Percentiles rank a stretch among this genome's conserved stretches.
These are phyloP conservation scores for Mycena metata DNA, from an alignment of 768 basidiomycete species.

Conservation along the genomic window DNA sequence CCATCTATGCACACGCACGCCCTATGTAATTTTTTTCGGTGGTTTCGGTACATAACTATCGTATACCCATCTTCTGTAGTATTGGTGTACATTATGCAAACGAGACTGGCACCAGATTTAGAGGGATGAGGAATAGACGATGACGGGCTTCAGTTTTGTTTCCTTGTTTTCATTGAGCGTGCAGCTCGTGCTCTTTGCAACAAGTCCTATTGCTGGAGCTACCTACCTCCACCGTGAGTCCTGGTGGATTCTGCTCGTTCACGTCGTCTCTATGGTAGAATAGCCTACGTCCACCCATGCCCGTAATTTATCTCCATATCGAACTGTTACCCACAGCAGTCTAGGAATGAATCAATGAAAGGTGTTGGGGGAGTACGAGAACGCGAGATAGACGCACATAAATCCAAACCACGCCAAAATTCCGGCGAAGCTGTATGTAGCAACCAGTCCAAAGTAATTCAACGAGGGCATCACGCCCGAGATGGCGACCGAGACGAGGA, in stretches of 20 bases:
- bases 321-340: slow-evolving; percentile 60
- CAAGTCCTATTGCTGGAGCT: no score
- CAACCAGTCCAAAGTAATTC: slow-evolving; percentile 56
- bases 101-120: slow-evolving; percentile 29
- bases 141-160: no score
- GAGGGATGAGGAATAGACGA: not conserved
- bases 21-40: slow-evolving; percentile 30
- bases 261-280: slow-evolving; percentile 47
- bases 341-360: slow-evolving; percentile 45
- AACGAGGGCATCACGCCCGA: slow-evolving; percentile 59
- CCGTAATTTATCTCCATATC: slow-evolving; percentile 61
- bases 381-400: slow-evolving; percentile 49
- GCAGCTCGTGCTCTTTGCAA: no score
- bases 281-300: slow-evolving; percentile 62
- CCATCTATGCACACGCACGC: slow-evolving; percentile 17
- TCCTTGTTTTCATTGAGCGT: no score
- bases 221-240: no score
- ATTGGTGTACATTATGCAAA: slow-evolving; percentile 33
- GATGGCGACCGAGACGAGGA: slow-evolving; percentile 49
- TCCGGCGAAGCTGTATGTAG: slow-evolving; percentile 57
- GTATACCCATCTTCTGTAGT: slow-evolving; percentile 27
- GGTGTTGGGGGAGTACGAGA: no score
- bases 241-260: not conserved
- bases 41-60: slow-evolving; percentile 29
- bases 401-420: slow-evolving; percentile 59